These are phyloP conservation scores for Paradendryphiella salina DNA, from an alignment of 2,329 filamentous ascomycete genomes.

Conservation along the genomic window DNA sequence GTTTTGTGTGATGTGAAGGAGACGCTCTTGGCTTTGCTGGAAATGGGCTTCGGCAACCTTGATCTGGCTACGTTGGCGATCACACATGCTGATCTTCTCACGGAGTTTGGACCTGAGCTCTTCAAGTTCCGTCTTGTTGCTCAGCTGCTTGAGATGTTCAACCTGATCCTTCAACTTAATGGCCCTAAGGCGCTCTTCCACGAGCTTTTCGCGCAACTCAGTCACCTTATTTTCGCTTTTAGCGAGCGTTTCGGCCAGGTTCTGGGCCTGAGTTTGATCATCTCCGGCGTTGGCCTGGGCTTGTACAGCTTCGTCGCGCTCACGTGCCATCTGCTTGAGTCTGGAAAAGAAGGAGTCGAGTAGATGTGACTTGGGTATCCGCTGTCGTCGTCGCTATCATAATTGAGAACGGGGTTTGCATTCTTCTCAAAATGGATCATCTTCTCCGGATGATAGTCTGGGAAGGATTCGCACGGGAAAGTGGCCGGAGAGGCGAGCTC, in stretches of 20 bases:
- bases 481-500: neutral
- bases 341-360: constrained; percentile 1
- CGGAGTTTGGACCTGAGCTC: constrained; percentile 18
- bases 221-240: constrained; percentile 16
- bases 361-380: neutral
- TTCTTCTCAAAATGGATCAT: constrained; percentile 6
- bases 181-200: constrained; percentile 13
- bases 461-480: neutral
- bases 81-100: constrained; percentile 26
- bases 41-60: constrained; percentile 12
- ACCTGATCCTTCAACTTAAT: constrained; percentile 19
- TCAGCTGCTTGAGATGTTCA: constrained; percentile 9
- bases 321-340: neutral
- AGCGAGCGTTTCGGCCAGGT: constrained; percentile 12
- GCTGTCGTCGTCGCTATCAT: constrained; percentile 1
- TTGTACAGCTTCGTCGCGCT: constrained; percentile 7
- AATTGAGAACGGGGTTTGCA: neutral
- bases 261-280: constrained; percentile 3
- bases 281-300: constrained; percentile 1
- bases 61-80: constrained; percentile 25
- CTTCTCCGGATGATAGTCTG: neutral
- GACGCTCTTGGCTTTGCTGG: constrained; percentile 8
- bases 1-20: constrained; percentile 16
- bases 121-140: constrained; percentile 8
- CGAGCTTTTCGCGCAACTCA: constrained; percentile 15